Evolutionary conservation across 2,329 filamentous ascomycete species (phyloP).

Genomic region (Diaporthe capsici): DNA sequence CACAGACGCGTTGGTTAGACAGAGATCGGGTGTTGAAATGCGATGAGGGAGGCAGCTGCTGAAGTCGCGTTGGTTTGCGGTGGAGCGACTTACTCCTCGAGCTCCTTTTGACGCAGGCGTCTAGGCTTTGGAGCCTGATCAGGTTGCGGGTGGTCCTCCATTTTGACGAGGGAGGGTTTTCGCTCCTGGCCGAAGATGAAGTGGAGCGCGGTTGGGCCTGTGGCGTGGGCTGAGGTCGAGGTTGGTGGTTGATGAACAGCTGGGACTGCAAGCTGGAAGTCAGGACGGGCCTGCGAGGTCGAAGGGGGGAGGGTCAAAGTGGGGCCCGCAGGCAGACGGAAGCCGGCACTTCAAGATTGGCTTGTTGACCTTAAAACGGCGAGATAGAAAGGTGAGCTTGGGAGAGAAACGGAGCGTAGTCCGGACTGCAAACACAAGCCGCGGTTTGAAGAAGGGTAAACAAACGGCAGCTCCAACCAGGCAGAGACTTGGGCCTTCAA

Average conservation of each 20-base stretch:
- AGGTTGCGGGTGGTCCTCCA: background rate
- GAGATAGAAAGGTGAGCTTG: background rate
- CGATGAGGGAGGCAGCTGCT: background rate
- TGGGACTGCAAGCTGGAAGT: background rate
- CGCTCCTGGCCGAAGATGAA: background rate
- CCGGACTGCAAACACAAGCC: no score
- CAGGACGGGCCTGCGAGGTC: background rate
- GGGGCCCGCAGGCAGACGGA: background rate
- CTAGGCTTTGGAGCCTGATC: constrained; percentile 29
- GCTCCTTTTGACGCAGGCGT: constrained; percentile 38
- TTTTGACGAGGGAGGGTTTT: background rate
- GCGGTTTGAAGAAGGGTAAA: background rate
- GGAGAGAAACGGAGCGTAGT: background rate
- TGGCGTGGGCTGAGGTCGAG: background rate
- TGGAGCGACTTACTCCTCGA: constrained; percentile 38
- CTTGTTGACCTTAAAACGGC: background rate
- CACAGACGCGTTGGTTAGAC: background rate
- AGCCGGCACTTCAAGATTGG: background rate
- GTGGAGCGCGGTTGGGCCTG: background rate
- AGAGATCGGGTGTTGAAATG: background rate
- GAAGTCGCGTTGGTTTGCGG: background rate
- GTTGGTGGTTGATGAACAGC: background rate
- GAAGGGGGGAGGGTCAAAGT: background rate
- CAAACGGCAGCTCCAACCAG: background rate
- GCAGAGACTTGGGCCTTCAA: background rate